Base-by-base conservation (phyloP, 2,329 filamentous ascomycete genomes). In the Gaeumannomyces tritici region DNA sequence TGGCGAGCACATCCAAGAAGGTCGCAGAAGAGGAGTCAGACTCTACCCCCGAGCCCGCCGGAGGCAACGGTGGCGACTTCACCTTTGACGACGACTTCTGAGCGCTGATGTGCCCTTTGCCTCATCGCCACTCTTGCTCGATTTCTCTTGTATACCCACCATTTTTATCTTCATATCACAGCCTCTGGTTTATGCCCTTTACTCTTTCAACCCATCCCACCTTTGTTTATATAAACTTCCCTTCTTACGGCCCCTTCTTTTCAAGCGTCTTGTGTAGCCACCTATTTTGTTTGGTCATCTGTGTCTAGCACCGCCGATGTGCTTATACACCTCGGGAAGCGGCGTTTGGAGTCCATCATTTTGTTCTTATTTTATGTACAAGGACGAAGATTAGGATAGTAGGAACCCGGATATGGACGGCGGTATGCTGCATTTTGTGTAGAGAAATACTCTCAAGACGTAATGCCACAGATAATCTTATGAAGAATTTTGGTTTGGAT, bases 31-130 rank as follows among this genome's bases (percentile, higher is more conserved):
- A 76, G 66, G 79, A 83, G 26, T 75, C 80, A 12, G 75, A 74
- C 7, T 69, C 72, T 26, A 68, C 75, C 58, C 76, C 71, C 27
- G 69, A 76, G 60, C 77, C 86, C 64, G 74, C 79, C 66, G 79
- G 83, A 75, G 76, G 75, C 66, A 85, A 86, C 66, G 83, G 83
- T 51, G 90, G 91, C 66, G 91, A 93, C 79, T 96, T 99, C 80
- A 83, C 79, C 75, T 98, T 99, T 71, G 93, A 98, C 69, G 93
- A 98, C 68, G 95, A 99, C 80, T 99, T 99, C 74, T 98, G 90
- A 83, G 81, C 15, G 21, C 55, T 1, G 24, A n/a, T 29, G 26
- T 26, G 24, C 18, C 21, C 21, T 55, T 55, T 13, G 28, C 2
- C 31, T 8, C n/a, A 2, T 33, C 29, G 18, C 35, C 35, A 21